A percentile compares a stretch with the other conserved stretches of the same genome.
Evolutionary conservation across 108 stramenopile genomes (phyloP).

Genomic region (Nitzschia sp.): DNA sequence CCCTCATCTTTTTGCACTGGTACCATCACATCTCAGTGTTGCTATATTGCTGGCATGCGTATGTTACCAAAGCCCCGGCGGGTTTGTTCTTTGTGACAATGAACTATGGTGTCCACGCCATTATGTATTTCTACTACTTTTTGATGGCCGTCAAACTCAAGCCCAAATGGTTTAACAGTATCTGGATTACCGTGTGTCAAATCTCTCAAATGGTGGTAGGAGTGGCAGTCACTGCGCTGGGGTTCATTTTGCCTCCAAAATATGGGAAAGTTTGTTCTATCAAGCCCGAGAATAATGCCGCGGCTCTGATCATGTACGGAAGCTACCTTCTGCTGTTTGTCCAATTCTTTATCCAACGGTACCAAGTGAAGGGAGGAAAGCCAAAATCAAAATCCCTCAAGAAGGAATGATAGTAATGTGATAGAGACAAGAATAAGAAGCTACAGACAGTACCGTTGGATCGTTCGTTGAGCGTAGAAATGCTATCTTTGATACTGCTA

Average conservation of each 20-base stretch:
- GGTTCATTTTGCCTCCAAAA: slow-evolving; percentile 13
- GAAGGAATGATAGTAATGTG: neutral
- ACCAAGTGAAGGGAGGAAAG: slow-evolving; percentile 35
- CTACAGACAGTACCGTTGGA: too few relatives aligned
- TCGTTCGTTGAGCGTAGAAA: too few relatives aligned
- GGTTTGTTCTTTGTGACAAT: slow-evolving; percentile 96
- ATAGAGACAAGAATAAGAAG: neutral
- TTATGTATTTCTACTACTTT: slow-evolving; percentile 99
- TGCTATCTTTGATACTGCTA: slow-evolving; percentile 9
- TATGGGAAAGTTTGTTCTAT: slow-evolving; percentile 54
- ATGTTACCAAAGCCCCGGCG: slow-evolving; percentile 74
- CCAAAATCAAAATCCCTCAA: slow-evolving; percentile 1
- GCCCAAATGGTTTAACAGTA: slow-evolving; percentile 83
- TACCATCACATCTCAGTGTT: slow-evolving; percentile 97
- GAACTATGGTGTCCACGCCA: slow-evolving; percentile 98
- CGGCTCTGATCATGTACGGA: slow-evolving; percentile 88
- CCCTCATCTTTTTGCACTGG: slow-evolving; percentile 96
- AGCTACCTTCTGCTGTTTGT: slow-evolving; percentile 82
- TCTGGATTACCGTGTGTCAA: slow-evolving; percentile 84
- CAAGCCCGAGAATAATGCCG: slow-evolving; percentile 72
- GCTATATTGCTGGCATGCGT: slow-evolving; percentile 95
- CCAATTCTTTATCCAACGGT: slow-evolving; percentile 84
- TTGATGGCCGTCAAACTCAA: slow-evolving; percentile 82
- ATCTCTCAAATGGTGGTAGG: slow-evolving; percentile 95
- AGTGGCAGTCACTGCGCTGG: slow-evolving; percentile 55